Conservation (phyloP, 2,329 filamentous ascomycete species). For the Neofusicoccum parvum region DNA sequence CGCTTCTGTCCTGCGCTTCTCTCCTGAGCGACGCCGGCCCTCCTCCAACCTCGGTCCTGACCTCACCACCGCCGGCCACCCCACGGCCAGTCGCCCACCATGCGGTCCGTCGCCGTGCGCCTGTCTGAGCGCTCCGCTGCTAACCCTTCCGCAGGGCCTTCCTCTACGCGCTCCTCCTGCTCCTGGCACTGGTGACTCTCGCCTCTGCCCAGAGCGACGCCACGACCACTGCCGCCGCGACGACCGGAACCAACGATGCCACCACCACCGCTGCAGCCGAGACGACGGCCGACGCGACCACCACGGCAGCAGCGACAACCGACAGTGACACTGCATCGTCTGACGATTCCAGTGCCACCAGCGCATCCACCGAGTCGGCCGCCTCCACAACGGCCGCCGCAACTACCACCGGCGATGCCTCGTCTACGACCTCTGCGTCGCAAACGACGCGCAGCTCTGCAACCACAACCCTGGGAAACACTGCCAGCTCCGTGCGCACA, state of each 20-base stretch:
- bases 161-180: slow-evolving; percentile 14
- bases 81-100: slow-evolving; percentile 10
- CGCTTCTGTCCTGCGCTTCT: not conserved
- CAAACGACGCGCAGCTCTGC: slow-evolving; percentile 24
- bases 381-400: slow-evolving; percentile 24
- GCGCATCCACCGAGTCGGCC: slow-evolving; percentile 15
- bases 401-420: slow-evolving; percentile 27
- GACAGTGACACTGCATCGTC: slow-evolving; percentile 22
- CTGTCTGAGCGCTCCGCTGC: not conserved
- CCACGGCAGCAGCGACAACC: slow-evolving; percentile 19
- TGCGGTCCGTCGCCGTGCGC: slow-evolving; percentile 10
- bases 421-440: slow-evolving; percentile 28
- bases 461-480: slow-evolving; percentile 24
- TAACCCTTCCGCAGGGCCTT: slow-evolving; percentile 7
- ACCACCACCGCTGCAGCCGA: slow-evolving; percentile 23
- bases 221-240: slow-evolving; percentile 25
- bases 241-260: slow-evolving; percentile 23
- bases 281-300: slow-evolving; percentile 25
- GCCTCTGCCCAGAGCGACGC: slow-evolving; percentile 23
- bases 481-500: slow-evolving; percentile 28
- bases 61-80: not conserved
- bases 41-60: not conserved
- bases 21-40: not conserved
- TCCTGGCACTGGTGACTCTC: slow-evolving; percentile 24
- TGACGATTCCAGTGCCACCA: slow-evolving; percentile 28